A percentile compares a stretch with the other conserved stretches of the same genome.
Conservation (phyloP, 75 land plant genomes). For the Picea glauca region DNA sequence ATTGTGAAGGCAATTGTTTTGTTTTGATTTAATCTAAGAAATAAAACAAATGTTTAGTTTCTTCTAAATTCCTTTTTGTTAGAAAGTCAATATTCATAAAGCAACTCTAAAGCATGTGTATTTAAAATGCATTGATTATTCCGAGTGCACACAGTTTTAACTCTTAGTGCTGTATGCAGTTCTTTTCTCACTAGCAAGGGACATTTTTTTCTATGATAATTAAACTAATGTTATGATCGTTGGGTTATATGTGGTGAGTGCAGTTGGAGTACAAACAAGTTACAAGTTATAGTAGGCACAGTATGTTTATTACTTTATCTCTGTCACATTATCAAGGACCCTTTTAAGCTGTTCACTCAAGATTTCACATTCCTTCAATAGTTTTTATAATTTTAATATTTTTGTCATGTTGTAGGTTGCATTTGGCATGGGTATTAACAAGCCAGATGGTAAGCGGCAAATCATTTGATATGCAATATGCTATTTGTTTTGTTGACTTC, state of each 20-base stretch:
- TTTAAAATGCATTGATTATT: background rate
- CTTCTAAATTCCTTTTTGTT: background rate
- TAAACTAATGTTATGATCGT: background rate
- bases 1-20: slow-evolving; percentile 1
- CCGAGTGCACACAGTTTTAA: background rate
- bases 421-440: slow-evolving; percentile 99
- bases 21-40: background rate
- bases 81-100: background rate
- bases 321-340: background rate
- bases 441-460: slow-evolving; percentile 88
- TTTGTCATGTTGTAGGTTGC: slow-evolving; percentile 67
- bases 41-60: background rate
- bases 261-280: slow-evolving; percentile 91
- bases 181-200: background rate
- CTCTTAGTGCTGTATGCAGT: background rate
- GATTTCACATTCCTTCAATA: background rate
- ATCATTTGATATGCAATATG: background rate
- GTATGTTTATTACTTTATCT: slow-evolving; percentile 31
- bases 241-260: slow-evolving; percentile 9
- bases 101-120: background rate
- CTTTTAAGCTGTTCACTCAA: background rate
- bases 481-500: background rate
- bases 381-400: background rate
- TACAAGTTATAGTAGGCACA: slow-evolving; percentile 99
- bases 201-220: background rate